Evolutionary conservation across 306 rosid species (phyloP).

Genomic region (Quercus engelmannii): DNA sequence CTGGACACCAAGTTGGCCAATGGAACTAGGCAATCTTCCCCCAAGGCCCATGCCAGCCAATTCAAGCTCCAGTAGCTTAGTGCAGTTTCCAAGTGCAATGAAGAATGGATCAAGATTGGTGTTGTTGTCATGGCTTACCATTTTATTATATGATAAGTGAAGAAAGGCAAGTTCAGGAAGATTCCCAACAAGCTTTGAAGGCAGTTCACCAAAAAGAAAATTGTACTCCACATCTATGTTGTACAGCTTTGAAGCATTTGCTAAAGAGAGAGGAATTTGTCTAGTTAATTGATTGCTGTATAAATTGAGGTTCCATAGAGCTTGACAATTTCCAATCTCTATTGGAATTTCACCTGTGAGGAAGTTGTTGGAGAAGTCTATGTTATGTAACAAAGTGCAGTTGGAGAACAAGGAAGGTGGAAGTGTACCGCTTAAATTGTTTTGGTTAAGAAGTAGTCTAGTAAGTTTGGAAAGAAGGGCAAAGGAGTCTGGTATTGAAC

Average conservation of each 20-base stretch:
- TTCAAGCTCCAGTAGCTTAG: constrained; percentile 51
- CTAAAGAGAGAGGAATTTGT: constrained; percentile 45
- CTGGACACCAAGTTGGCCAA: constrained; percentile 24
- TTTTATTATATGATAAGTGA: constrained; percentile 53
- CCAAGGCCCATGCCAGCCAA: constrained; percentile 20
- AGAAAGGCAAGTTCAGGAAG: constrained; percentile 35
- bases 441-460: constrained; percentile 17
- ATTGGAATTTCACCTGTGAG: constrained; percentile 49
- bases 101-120: constrained; percentile 59
- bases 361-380: constrained; percentile 55
- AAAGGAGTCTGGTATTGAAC: constrained; percentile 51
- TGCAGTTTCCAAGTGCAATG: constrained; percentile 52
- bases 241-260: constrained; percentile 15
- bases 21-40: constrained; percentile 43
- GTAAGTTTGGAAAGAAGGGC: constrained; percentile 42
- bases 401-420: constrained; percentile 59
- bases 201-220: constrained; percentile 52
- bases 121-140: constrained; percentile 52
- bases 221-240: constrained; percentile 59
- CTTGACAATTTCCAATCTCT: constrained; percentile 60
- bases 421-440: constrained; percentile 39
- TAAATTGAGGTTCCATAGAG: constrained; percentile 48
- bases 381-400: constrained; percentile 33
- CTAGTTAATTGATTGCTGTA: constrained; percentile 63
- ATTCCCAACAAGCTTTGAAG: constrained; percentile 29